Percentiles rank a stretch among this genome's conserved stretches.
Conservation (phyloP, 1,284 basidiomycete species). For the Leccinum pseudoinsigne region DNA sequence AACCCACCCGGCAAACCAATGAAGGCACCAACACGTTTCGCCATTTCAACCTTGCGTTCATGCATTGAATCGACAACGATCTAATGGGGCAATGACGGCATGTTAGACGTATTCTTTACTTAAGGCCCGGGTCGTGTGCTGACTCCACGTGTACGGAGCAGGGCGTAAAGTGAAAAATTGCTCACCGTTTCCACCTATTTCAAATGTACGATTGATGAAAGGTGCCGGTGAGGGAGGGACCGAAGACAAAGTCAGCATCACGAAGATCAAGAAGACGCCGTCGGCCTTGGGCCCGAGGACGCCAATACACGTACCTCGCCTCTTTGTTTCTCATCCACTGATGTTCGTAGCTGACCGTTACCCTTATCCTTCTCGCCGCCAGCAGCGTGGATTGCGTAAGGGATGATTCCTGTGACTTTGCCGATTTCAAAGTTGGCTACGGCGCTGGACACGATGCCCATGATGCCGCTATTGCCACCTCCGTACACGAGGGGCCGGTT, state of each 20-base stretch:
- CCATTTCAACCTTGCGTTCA: slow-evolving; percentile 89
- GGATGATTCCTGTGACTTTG: slow-evolving; percentile 80
- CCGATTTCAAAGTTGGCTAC: slow-evolving; percentile 65
- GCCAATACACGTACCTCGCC: slow-evolving; percentile 40
- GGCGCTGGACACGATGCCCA: slow-evolving; percentile 82
- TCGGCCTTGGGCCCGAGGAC: not conserved
- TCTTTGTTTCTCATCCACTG: slow-evolving; percentile 40
- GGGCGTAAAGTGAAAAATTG: slow-evolving; percentile 7
- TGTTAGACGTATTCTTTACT: slow-evolving; percentile 4
- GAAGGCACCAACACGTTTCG: slow-evolving; percentile 74
- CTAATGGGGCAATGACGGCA: slow-evolving; percentile 32
- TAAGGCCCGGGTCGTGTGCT: not conserved
- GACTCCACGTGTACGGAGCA: slow-evolving; percentile 11
- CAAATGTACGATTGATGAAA: not conserved
- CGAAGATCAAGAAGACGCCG: not conserved
- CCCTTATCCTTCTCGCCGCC: slow-evolving; percentile 63
- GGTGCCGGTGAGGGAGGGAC: not conserved
- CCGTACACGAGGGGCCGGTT: slow-evolving; percentile 81
- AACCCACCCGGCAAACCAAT: slow-evolving; percentile 89
- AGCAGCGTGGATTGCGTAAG: slow-evolving; percentile 68
- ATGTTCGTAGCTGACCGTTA: slow-evolving; percentile 26
- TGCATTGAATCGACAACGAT: slow-evolving; percentile 89
- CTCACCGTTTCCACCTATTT: slow-evolving; percentile 53
- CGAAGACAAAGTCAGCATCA: slow-evolving; percentile 14
- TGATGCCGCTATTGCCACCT: slow-evolving; percentile 81